Percentiles rank a stretch among this genome's conserved stretches.
These are phyloP conservation scores for Jacaranda copaia DNA, from an alignment of 257 asterid genomes.

Conservation along the genomic window DNA sequence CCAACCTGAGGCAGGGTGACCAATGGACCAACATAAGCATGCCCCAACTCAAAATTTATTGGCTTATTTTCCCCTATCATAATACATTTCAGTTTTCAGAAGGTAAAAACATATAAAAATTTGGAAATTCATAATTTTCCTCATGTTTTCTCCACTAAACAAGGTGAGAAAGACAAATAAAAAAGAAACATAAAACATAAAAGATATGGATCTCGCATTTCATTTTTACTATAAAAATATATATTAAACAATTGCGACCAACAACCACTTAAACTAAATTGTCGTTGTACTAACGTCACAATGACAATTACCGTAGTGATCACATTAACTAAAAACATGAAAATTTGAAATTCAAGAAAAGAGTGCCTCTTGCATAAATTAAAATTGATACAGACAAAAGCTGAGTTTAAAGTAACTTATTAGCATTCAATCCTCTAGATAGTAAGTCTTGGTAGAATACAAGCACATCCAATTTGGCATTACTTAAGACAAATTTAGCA, in stretches of 20 bases:
- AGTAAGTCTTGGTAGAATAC: slow-evolving; percentile 3
- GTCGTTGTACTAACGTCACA: neutral
- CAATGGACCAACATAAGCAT: slow-evolving; percentile 95
- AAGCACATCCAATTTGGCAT: slow-evolving; percentile 16
- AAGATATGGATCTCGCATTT: too few species aligned
- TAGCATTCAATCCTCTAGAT: neutral
- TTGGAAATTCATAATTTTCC: slow-evolving; percentile 11
- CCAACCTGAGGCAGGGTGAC: slow-evolving; percentile 92
- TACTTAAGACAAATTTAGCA: slow-evolving; percentile 2
- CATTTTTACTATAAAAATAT: too few species aligned
- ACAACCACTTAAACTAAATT: slow-evolving; percentile 9
- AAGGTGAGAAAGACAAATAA: too few species aligned
- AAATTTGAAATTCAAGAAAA: slow-evolving; percentile 1
- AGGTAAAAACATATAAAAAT: neutral
- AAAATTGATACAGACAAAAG: neutral
- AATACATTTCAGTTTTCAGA: too few species aligned
- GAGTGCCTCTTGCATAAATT: neutral
- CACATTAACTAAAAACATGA: slow-evolving; percentile 4
- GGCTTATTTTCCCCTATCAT: slow-evolving; percentile 61
- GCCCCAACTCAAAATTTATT: slow-evolving; percentile 90
- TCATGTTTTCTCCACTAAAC: neutral
- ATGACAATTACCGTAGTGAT: neutral
- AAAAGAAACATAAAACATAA: too few species aligned
- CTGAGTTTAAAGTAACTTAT: neutral
- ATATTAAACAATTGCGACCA: neutral